These are phyloP conservation scores for Septoria petroselini DNA, from an alignment of 2,329 filamentous ascomycete species.

Conservation along the genomic window DNA sequence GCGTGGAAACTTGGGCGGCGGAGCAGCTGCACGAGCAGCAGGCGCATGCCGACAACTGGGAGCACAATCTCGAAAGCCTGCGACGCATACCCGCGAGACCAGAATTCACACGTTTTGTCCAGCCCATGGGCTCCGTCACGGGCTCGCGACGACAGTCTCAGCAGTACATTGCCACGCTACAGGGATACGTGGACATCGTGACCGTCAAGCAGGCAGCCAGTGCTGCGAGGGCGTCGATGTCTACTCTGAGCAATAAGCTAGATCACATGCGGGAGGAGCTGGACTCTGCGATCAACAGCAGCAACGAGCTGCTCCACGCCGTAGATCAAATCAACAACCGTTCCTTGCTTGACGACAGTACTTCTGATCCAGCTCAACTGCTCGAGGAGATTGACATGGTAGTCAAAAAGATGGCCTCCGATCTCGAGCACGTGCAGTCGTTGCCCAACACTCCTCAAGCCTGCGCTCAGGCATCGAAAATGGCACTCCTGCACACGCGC, in stretches of 20 bases:
- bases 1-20: slow-evolving; percentile 67
- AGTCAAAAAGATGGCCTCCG: slow-evolving; percentile 79
- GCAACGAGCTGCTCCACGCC: slow-evolving; percentile 45
- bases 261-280: slow-evolving; percentile 44
- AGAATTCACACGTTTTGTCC: slow-evolving; percentile 57
- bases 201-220: slow-evolving; percentile 70
- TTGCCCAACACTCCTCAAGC: slow-evolving; percentile 66
- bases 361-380: slow-evolving; percentile 62
- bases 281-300: slow-evolving; percentile 42
- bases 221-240: slow-evolving; percentile 61
- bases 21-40: slow-evolving; percentile 67
- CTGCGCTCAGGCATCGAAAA: slow-evolving; percentile 60
- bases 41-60: slow-evolving; percentile 62
- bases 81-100: slow-evolving; percentile 62
- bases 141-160: slow-evolving; percentile 34
- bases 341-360: slow-evolving; percentile 24
- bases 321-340: slow-evolving; percentile 44
- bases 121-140: slow-evolving; percentile 23
- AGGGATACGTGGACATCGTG: slow-evolving; percentile 72
- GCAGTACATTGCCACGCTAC: slow-evolving; percentile 57
- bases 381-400: slow-evolving; percentile 83
- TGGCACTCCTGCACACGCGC: slow-evolving; percentile 61
- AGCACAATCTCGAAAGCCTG: slow-evolving; percentile 64
- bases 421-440: slow-evolving; percentile 73
- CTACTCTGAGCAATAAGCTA: slow-evolving; percentile 59